Evolutionary conservation across 805 yeast species (phyloP), one percentile per base, ranked within the genome.

Genomic region (Candida ponderosae): DNA sequence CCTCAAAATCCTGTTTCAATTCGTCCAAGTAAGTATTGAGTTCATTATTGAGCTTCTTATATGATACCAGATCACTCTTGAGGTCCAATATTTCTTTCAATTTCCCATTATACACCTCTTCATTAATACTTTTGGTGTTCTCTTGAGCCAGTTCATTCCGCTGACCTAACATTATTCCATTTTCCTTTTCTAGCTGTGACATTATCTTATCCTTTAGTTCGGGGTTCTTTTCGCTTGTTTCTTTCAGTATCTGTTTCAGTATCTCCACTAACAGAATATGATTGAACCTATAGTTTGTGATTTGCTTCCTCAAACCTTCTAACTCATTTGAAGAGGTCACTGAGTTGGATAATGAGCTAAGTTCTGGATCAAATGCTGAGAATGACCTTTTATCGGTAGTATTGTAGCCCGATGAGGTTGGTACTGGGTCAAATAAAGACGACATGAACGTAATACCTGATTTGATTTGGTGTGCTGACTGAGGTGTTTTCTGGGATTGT

Each of bases 221-320:
- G 10, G 47, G 30, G 15, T 30, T 46, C 14, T 43, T 39, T 21
- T 42, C 40, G 5, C 53, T 51, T 7, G 53, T 38, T 6, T 38
- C 33, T 8, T 42, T 40, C 4, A 52, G 30, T 11, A 53, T 29
- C 18, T 44, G 41, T 35, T 53, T 34, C 4, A 53, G 50, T 15
- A 50, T 34, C 32, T 64, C 68, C 23, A 58, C 52, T 9, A 64
- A 39, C 0, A 65, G 48, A 18, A 54, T 45, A 4, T 58, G 52
- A 36, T 56, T 64, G 18, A 59, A 54, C 40, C 64, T 68, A 28
- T 68, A 59, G 11, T 60, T 57, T 10, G 69, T 69, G 13, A 74
- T 43, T 35, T 70, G 68, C 33, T 54, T 53, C 35, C 63, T 54
- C 33, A 72, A 41, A n/a, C 54, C 53, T 37, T 63, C 65, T 21